phyloP scores from a whole-genome alignment of 208 protist species.

The Crithidia bombi region DNA sequence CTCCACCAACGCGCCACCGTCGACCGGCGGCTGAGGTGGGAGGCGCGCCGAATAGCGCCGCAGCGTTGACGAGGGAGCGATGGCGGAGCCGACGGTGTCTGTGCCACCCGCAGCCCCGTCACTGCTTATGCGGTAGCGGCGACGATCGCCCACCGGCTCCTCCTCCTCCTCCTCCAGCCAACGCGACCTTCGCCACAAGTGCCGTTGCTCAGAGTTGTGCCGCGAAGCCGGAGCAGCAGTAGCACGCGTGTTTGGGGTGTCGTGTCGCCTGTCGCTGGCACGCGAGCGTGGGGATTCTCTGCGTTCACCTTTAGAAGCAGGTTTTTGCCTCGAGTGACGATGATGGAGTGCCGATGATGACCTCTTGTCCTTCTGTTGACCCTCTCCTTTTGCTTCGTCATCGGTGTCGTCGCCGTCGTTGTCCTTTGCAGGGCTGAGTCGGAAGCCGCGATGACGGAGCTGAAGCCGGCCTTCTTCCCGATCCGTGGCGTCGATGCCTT shows the following conservation, averaged over 20 bases:
- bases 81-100: background rate
- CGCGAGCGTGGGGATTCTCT: background rate
- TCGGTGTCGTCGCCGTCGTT: background rate
- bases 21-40: background rate
- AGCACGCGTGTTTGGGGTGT: background rate
- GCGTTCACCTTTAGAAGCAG: background rate
- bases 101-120: background rate
- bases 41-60: background rate
- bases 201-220: background rate
- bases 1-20: slow-evolving; percentile 28
- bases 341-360: background rate
- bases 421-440: slow-evolving; percentile 3
- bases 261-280: background rate
- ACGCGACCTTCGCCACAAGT: background rate
- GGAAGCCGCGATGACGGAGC: slow-evolving; percentile 10
- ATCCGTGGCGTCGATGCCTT: background rate
- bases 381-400: background rate
- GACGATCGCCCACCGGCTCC: background rate
- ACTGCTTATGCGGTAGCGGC: background rate
- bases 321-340: no score
- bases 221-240: background rate
- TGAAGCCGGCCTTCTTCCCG: background rate
- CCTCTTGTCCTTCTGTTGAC: background rate
- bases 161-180: background rate
- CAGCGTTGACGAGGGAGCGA: background rate